These are phyloP conservation scores for Lachnellula suecica DNA, from an alignment of 2,329 filamentous ascomycete species.

Conservation along the genomic window DNA sequence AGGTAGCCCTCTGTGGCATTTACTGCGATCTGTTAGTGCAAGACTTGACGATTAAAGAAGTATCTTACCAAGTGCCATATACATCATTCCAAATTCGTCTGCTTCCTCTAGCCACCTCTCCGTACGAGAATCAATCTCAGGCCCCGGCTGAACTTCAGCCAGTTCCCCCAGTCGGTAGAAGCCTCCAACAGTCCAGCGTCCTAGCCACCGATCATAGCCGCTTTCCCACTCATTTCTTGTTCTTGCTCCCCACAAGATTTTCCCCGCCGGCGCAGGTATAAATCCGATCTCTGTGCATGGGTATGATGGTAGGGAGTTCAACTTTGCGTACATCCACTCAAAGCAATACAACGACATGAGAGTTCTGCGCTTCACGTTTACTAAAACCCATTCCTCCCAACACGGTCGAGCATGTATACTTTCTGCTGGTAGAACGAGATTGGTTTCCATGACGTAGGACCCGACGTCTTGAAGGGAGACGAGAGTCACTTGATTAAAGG, in stretches of 20 bases:
- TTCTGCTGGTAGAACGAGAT: slow-evolving; percentile 38
- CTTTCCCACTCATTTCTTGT: slow-evolving; percentile 34
- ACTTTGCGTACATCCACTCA: slow-evolving; percentile 40
- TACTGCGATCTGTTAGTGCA: background rate
- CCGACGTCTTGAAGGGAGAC: slow-evolving; percentile 32
- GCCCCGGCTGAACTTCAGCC: slow-evolving; percentile 28
- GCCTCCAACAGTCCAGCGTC: slow-evolving; percentile 33
- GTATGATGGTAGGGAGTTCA: slow-evolving; percentile 34
- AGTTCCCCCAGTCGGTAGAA: slow-evolving; percentile 34
- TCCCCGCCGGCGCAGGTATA: slow-evolving; percentile 39
- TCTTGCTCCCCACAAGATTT: slow-evolving; percentile 38
- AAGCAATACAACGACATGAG: slow-evolving; percentile 36
- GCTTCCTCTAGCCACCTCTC: slow-evolving; percentile 43
- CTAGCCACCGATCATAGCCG: slow-evolving; percentile 35
- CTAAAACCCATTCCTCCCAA: slow-evolving; percentile 41
- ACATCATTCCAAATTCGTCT: slow-evolving; percentile 41
- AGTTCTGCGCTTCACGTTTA: slow-evolving; percentile 55
- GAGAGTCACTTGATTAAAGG: slow-evolving; percentile 30
- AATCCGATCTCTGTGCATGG: slow-evolving; percentile 37
- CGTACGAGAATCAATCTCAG: slow-evolving; percentile 32
- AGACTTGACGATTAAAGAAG: background rate
- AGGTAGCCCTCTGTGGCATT: background rate
- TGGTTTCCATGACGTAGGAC: slow-evolving; percentile 32
- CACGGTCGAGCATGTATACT: slow-evolving; percentile 29
- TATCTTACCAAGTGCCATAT: slow-evolving; percentile 36